Conservation (phyloP, 345 rosid species). For the Excoecaria cochinchinensis region DNA sequence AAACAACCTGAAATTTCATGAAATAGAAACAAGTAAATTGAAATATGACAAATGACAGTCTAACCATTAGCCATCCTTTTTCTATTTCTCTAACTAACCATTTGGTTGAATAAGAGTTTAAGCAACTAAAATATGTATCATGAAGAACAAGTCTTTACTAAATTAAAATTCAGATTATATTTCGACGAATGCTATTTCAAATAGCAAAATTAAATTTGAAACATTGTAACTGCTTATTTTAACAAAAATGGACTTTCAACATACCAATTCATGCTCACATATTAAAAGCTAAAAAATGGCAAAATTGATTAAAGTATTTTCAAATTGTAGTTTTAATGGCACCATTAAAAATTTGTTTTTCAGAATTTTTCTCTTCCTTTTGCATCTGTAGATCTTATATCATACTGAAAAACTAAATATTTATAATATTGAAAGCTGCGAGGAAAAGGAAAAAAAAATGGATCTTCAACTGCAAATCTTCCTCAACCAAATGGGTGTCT, state of each 20-base stretch:
- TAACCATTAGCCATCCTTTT: background rate
- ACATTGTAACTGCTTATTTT: background rate
- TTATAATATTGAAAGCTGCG: no score
- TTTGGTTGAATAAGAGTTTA: background rate
- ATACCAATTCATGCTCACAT: background rate
- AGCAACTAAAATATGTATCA: background rate
- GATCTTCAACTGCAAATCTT: no score
- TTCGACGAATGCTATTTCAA: background rate
- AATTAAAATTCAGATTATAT: background rate
- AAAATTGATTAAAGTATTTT: no score
- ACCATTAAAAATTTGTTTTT: no score
- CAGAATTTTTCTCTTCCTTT: no score
- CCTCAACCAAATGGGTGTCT: no score
- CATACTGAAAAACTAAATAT: no score
- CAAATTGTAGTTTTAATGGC: no score
- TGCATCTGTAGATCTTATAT: no score
- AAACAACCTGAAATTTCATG: slow-evolving; percentile 61
- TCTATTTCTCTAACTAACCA: background rate
- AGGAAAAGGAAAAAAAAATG: no score
- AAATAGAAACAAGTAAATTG: background rate
- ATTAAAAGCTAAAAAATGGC: background rate
- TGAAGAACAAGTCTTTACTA: background rate
- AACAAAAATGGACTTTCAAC: background rate
- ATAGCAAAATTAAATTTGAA: background rate
- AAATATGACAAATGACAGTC: background rate